Base-by-base conservation (phyloP, 2,329 filamentous ascomycete species). In the Alternaria burnsii region DNA sequence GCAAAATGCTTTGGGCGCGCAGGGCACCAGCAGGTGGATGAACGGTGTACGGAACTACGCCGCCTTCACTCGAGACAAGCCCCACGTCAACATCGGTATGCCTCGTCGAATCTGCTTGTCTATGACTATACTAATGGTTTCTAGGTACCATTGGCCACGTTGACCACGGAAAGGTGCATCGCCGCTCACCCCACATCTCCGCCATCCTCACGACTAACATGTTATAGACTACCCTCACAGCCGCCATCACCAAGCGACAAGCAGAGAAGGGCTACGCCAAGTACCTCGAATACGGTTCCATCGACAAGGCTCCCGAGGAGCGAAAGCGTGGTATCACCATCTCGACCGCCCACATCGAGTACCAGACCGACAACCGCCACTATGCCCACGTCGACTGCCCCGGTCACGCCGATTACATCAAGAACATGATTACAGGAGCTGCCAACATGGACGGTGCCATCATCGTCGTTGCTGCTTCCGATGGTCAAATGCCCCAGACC, bases 351-450 rank as follows among this genome's bases (percentile, higher is more conserved):
- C 95, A 99, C 84, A 97, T 99, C 84, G 95, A 99, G 86, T 99
- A 98, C 86, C 84, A 92, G 73, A 99, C 95, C 80, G 92, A 97
- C 0, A 86, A 86, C 79, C 91, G 95, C 78, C 95, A 99, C 86
- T 99, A 99, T 85, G 95, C 95, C 76, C 95, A 99, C 88, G 95
- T 99, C 85, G 95, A 99, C 88, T 99, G 95, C 84, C 95, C 95
- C 61, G 95, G 95, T 83, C 95, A 99, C 90, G 95, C 95, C 83
- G 95, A 99, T 93, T 99, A 99, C 87, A 98, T 99, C 86, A 99
- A 99, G 89, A 99, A 99, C 90, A 99, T 99, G 95, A 99, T 99
- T 82, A 99, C 95, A 71, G 95, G 95, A 89, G 94, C 95, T 66
- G 94, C 96, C 76, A 97, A 93, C 86, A 99, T 99, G 95, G 95